These are phyloP conservation scores for Trifolium pratense DNA, from an alignment of 306 rosid genomes.

Conservation along the genomic window DNA sequence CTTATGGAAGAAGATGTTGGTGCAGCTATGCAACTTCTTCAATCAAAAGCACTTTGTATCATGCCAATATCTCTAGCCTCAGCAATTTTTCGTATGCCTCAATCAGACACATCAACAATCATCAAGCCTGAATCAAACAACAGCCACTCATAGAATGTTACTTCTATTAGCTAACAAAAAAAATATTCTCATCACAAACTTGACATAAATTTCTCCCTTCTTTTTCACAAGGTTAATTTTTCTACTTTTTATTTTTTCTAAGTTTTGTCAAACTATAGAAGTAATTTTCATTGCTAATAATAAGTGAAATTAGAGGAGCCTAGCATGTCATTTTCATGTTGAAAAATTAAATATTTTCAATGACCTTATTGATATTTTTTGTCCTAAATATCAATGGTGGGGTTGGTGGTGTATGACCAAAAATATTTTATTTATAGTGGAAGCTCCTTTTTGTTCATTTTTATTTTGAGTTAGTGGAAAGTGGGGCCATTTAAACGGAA, in stretches of 20 bases:
- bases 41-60: conserved; percentile 95
- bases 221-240: conserved; percentile 34
- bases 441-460: conserved; percentile 40
- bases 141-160: conserved; percentile 58
- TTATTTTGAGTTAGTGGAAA: conserved; percentile 56
- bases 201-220: conserved; percentile 32
- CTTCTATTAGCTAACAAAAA: conserved; percentile 7
- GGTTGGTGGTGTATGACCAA: conserved; percentile 57
- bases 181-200: conserved; percentile 5
- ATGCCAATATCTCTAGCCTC: conserved; percentile 99
- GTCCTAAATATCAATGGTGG: conserved; percentile 59
- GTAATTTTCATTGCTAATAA: conserved; percentile 45
- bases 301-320: conserved; percentile 46
- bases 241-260: conserved; percentile 24
- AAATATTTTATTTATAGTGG: conserved; percentile 59
- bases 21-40: conserved; percentile 98
- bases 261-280: conserved; percentile 51
- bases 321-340: conserved; percentile 49
- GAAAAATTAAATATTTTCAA: conserved; percentile 53
- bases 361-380: conserved; percentile 50
- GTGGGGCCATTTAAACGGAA: conserved; percentile 58
- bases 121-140: conserved; percentile 86
- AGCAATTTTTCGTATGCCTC: conserved; percentile 78
- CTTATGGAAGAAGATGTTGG: conserved; percentile 98
- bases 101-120: conserved; percentile 56